phyloP scores from a whole-genome alignment of 768 basidiomycete species.

The Lactifluus rugatus region DNA sequence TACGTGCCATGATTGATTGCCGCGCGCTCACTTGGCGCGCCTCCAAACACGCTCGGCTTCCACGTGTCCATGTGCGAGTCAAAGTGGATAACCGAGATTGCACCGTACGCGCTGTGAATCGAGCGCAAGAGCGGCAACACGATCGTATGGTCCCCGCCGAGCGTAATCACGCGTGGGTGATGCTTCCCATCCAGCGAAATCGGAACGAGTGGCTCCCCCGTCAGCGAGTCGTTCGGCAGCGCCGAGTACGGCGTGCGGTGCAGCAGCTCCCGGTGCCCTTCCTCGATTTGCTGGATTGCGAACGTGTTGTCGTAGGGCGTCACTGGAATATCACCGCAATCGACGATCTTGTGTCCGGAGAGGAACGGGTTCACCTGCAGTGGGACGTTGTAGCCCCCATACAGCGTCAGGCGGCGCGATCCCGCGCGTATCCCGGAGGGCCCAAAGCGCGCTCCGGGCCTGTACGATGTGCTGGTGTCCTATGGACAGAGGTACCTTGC shows the following conservation, averaged over 20 bases:
- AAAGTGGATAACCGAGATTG: slow-evolving; percentile 78
- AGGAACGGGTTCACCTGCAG: slow-evolving; percentile 64
- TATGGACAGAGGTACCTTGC: slow-evolving; percentile 19
- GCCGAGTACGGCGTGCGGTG: slow-evolving; percentile 53
- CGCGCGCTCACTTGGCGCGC: slow-evolving; percentile 59
- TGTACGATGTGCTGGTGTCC: slow-evolving; percentile 69
- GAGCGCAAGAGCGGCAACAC: slow-evolving; percentile 59
- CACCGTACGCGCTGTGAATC: slow-evolving; percentile 66
- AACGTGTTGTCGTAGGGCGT: slow-evolving; percentile 68
- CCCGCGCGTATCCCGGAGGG: slow-evolving; percentile 77
- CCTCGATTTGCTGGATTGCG: slow-evolving; percentile 67
- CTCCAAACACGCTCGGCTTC: slow-evolving; percentile 68
- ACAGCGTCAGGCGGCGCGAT: slow-evolving; percentile 62
- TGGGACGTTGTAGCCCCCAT: slow-evolving; percentile 73
- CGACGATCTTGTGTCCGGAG: slow-evolving; percentile 57
- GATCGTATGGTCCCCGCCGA: slow-evolving; percentile 86
- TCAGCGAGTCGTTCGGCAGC: slow-evolving; percentile 51
- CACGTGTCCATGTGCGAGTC: slow-evolving; percentile 79
- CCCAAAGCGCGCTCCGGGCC: slow-evolving; percentile 79
- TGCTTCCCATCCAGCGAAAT: slow-evolving; percentile 59
- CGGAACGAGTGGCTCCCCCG: slow-evolving; percentile 46
- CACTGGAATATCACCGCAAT: slow-evolving; percentile 72
- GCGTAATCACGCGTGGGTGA: slow-evolving; percentile 72
- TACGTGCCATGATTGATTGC: slow-evolving; percentile 84
- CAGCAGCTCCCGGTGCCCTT: slow-evolving; percentile 60